These are phyloP conservation scores for Helminthosporium solani DNA, from an alignment of 2,329 filamentous ascomycete genomes.

Conservation along the genomic window DNA sequence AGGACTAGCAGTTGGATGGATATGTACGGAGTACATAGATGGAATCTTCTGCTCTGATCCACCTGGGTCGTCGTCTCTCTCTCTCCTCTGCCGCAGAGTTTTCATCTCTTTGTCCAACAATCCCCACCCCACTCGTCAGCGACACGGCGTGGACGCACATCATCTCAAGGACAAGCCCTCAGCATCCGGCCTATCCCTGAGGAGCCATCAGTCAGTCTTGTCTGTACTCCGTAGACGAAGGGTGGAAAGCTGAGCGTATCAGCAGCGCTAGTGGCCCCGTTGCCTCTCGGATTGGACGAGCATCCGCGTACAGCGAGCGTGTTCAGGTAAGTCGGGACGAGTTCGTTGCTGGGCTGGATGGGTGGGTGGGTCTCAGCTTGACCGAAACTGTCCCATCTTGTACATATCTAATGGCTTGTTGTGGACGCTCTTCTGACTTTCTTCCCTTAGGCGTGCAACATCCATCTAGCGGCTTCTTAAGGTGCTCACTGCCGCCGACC, in stretches of 20 bases:
- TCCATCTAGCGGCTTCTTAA: too few relatives aligned
- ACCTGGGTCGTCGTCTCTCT: background rate
- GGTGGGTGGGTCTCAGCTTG: slow-evolving; percentile 7
- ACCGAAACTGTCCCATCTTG: slow-evolving; percentile 2
- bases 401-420: background rate
- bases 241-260: background rate
- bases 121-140: too few relatives aligned
- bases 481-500: too few relatives aligned
- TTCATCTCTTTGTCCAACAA: background rate
- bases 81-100: background rate
- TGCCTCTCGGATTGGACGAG: background rate
- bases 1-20: too few relatives aligned
- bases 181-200: too few relatives aligned
- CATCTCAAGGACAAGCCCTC: too few relatives aligned
- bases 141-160: too few relatives aligned
- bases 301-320: background rate
- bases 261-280: background rate
- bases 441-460: too few relatives aligned
- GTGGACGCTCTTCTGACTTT: background rate
- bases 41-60: background rate
- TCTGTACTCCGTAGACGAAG: background rate
- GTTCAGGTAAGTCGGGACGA: slow-evolving; percentile 1
- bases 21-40: too few relatives aligned
- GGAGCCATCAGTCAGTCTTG: too few relatives aligned
- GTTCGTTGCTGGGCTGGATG: slow-evolving; percentile 9